Conservation (phyloP, 768 basidiomycete species). For the Dioszegia aurantiaca region DNA sequence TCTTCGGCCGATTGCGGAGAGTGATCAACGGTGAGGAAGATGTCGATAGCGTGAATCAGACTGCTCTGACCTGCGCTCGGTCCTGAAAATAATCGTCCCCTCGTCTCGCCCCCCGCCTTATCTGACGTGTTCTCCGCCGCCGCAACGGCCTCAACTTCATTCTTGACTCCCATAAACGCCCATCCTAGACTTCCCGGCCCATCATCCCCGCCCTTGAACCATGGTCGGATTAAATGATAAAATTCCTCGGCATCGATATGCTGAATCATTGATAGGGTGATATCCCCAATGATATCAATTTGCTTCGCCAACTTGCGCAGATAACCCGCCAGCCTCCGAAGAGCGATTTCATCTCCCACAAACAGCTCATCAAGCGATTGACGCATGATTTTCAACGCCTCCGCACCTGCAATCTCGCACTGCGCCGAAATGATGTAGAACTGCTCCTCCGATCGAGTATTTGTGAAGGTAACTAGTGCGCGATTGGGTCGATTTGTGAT, state of each 20-base stretch:
- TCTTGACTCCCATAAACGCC: constrained; percentile 70
- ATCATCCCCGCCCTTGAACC: constrained; percentile 81
- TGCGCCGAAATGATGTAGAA: constrained; percentile 84
- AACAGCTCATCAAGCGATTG: constrained; percentile 83
- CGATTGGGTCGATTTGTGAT: constrained; percentile 59
- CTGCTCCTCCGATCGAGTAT: constrained; percentile 72
- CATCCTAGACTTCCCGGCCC: constrained; percentile 51
- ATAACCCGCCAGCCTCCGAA: constrained; percentile 66
- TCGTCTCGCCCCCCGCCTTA: constrained; percentile 9
- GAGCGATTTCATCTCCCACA: constrained; percentile 67
- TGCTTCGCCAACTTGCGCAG: constrained; percentile 64
- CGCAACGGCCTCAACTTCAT: constrained; percentile 53
- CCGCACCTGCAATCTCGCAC: constrained; percentile 80
- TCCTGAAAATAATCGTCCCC: constrained; percentile 61
- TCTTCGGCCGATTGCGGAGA: constrained; percentile 52
- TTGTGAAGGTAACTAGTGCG: constrained; percentile 62
- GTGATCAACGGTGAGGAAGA: constrained; percentile 51
- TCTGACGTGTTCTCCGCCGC: constrained; percentile 25
- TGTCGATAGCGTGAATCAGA: constrained; percentile 61
- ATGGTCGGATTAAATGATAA: constrained; percentile 84
- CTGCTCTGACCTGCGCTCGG: constrained; percentile 94
- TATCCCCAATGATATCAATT: constrained; percentile 62
- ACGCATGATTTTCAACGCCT: constrained; percentile 81
- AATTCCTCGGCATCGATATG: constrained; percentile 75
- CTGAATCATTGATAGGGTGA: constrained; percentile 65